These are phyloP conservation scores for Candida odintsovae DNA, from an alignment of 805 yeast species.

Conservation along the genomic window DNA sequence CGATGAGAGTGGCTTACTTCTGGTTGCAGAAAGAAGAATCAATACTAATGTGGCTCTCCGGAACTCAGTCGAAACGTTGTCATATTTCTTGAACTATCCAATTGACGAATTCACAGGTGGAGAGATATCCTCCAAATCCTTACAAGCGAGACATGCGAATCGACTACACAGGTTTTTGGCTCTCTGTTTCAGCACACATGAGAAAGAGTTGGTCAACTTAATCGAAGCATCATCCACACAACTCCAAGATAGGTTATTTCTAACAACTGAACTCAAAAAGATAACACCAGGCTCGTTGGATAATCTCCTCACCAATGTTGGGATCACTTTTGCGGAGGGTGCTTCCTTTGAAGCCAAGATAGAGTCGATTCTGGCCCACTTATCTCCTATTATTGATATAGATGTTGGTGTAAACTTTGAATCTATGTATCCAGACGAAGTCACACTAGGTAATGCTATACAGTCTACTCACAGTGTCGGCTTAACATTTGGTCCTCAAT, in stretches of 20 bases:
- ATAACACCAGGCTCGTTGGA: not conserved
- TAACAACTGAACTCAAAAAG: not conserved
- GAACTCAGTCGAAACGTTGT: constrained; percentile 10
- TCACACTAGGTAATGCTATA: not conserved
- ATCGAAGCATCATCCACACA: not conserved
- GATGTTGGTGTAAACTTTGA: not conserved
- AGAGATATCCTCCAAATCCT: constrained; percentile 12
- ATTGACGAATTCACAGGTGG: constrained; percentile 37
- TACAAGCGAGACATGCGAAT: constrained; percentile 6
- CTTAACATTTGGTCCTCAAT: not conserved
- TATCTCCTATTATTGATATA: not conserved
- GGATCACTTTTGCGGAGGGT: not conserved
- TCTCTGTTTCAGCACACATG: constrained; percentile 16
- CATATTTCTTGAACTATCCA: constrained; percentile 31
- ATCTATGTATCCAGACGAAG: not conserved
- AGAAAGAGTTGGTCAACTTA: constrained; percentile 12
- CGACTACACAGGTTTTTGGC: constrained; percentile 21
- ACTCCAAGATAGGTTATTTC: not conserved
- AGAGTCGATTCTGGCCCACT: not conserved
- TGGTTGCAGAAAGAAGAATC: not conserved
- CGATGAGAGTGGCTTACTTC: constrained; percentile 16
- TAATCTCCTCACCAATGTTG: not conserved
- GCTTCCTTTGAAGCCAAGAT: not conserved
- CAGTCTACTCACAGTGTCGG: not conserved
- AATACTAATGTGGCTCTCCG: not conserved